phyloP scores from a whole-genome alignment of 106 monocot genomes.

The Agapanthus africanus region DNA sequence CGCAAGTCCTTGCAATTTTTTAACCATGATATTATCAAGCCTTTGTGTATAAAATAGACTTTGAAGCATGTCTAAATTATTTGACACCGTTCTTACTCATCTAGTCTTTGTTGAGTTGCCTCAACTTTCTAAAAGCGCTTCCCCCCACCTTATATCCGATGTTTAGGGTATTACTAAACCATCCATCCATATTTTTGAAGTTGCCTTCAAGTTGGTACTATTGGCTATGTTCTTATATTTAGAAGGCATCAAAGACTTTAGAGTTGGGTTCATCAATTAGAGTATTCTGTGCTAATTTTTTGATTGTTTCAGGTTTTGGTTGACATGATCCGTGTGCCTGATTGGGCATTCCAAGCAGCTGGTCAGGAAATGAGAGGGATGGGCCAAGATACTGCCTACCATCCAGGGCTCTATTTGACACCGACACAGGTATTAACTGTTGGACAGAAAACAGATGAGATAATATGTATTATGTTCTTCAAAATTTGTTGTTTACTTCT shows the following conservation, averaged over 20 bases:
- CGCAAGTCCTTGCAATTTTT: no score
- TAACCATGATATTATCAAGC: no score
- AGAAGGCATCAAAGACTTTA: not conserved
- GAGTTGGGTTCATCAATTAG: not conserved
- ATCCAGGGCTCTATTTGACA: constrained; percentile 94
- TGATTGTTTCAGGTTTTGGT: constrained; percentile 67
- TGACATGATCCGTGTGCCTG: constrained; percentile 97
- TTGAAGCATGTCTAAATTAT: no score
- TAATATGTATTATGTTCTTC: not conserved
- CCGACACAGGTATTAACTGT: constrained; percentile 62
- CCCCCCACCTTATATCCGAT: no score
- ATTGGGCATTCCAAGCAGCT: constrained; percentile 95
- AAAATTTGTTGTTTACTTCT: not conserved
- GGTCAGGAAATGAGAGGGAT: constrained; percentile 93
- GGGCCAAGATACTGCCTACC: constrained; percentile 95
- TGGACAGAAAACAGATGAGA: not conserved
- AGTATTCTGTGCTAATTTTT: not conserved
- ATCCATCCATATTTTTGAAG: no score
- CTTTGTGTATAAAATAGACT: no score
- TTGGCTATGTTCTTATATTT: not conserved
- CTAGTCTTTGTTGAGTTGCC: no score
- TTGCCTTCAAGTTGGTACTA: no score
- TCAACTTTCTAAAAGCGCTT: no score
- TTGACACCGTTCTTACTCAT: no score
- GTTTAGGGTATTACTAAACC: no score